These are phyloP conservation scores for Dryadomyces quercus-mongolicae DNA, from an alignment of 2,329 filamentous ascomycete species.

Conservation along the genomic window DNA sequence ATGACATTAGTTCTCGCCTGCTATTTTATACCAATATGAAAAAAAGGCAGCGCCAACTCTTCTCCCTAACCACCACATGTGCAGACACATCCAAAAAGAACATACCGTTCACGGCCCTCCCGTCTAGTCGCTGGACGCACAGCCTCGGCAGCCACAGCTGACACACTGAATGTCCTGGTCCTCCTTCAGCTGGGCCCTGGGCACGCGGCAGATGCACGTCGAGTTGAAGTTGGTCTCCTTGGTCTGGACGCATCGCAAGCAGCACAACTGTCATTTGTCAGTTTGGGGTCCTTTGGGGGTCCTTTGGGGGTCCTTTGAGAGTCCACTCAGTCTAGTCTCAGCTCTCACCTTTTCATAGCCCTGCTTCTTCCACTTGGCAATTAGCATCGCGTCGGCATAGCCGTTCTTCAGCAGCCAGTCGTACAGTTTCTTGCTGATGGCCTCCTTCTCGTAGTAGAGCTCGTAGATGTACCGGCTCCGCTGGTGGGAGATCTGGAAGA, in stretches of 20 bases:
- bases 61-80: too few species aligned
- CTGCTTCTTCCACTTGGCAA: slow-evolving; percentile 99
- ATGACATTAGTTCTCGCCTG: background rate
- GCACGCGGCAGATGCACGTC: slow-evolving; percentile 94
- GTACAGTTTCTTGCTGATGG: slow-evolving; percentile 83
- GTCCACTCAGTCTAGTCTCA: too few species aligned
- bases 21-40: background rate
- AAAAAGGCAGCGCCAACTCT: too few species aligned
- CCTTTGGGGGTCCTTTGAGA: too few species aligned
- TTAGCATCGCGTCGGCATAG: slow-evolving; percentile 88
- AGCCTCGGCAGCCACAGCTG: slow-evolving; percentile 86
- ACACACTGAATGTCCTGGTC: slow-evolving; percentile 87
- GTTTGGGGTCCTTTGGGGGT: too few species aligned
- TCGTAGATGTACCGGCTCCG: slow-evolving; percentile 91
- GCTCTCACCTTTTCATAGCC: slow-evolving; percentile 90
- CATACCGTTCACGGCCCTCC: background rate
- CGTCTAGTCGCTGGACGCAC: slow-evolving; percentile 43
- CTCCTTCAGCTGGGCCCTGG: slow-evolving; percentile 79
- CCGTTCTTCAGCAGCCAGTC: slow-evolving; percentile 95
- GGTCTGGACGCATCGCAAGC: slow-evolving; percentile 92
- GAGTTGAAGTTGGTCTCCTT: slow-evolving; percentile 99
- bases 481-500: slow-evolving; percentile 95
- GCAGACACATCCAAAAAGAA: background rate
- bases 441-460: slow-evolving; percentile 94
- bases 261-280: slow-evolving; percentile 58